phyloP scores from a whole-genome alignment of 805 yeast species.

The Naumovozyma dairenensis region DNA sequence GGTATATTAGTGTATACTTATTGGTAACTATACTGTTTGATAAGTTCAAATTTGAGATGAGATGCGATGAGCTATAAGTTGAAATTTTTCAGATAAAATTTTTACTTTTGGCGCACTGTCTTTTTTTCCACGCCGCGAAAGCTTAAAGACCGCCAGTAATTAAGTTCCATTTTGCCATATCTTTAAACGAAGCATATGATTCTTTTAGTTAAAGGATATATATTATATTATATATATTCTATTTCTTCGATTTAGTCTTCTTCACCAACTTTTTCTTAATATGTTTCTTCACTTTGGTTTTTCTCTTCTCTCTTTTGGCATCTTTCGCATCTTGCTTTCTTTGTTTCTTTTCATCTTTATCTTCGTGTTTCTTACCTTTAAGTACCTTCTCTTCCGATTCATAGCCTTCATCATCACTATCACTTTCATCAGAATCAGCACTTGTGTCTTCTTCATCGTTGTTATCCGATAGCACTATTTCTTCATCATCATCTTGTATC shows the following conservation, averaged over 20 bases:
- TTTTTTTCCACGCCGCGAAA: too few relatives aligned
- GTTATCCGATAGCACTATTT: too few relatives aligned
- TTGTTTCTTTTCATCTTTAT: slow-evolving; percentile 66
- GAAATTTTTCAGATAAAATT: slow-evolving; percentile 9
- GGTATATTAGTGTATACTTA: too few relatives aligned
- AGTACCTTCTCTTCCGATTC: slow-evolving; percentile 30
- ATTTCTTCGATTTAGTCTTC: slow-evolving; percentile 37
- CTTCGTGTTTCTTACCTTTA: slow-evolving; percentile 70
- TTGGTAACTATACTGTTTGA: too few relatives aligned
- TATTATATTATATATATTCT: neutral
- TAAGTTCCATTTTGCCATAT: too few relatives aligned
- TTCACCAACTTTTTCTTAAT: slow-evolving; percentile 67
- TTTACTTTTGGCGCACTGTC: too few relatives aligned
- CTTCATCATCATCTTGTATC: slow-evolving; percentile 20
- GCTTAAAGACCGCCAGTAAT: too few relatives aligned
- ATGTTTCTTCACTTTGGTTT: slow-evolving; percentile 74
- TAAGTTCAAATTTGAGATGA: too few relatives aligned
- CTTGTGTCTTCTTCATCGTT: slow-evolving; percentile 21
- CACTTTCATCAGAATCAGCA: slow-evolving; percentile 23
- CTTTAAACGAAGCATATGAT: too few relatives aligned
- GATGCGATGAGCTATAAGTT: slow-evolving; percentile 17
- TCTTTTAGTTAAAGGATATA: too few relatives aligned
- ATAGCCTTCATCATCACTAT: slow-evolving; percentile 22
- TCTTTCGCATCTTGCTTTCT: slow-evolving; percentile 72
- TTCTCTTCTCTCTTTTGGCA: slow-evolving; percentile 67